These are phyloP conservation scores for Pichia sporocuriosa DNA, from an alignment of 805 yeast species.

Conservation along the genomic window DNA sequence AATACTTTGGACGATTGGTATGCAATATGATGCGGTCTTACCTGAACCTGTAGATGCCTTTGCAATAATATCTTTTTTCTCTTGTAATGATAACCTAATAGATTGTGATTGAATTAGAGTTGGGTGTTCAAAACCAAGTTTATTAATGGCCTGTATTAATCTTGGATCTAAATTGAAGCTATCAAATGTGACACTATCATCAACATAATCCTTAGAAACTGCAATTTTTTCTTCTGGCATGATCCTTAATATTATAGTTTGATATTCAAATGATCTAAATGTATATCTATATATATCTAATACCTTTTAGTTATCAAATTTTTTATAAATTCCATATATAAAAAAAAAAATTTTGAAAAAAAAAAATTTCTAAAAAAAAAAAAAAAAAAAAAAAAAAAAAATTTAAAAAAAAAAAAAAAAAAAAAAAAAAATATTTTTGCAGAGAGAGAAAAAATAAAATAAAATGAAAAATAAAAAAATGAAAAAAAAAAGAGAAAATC, in stretches of 20 bases:
- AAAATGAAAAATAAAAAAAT: not conserved
- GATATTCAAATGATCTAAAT: no score
- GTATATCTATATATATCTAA: no score
- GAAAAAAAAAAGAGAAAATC: not conserved
- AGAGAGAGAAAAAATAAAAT: not conserved
- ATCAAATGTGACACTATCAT: conserved; percentile 65
- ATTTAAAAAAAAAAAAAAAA: not conserved
- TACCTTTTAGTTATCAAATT: no score
- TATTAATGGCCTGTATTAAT: conserved; percentile 73
- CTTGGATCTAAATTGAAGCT: conserved; percentile 77
- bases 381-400: not conserved
- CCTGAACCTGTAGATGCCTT: conserved; percentile 96
- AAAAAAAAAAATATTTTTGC: not conserved
- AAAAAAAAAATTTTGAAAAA: no score
- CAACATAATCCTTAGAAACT: conserved; percentile 66
- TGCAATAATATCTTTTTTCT: conserved; percentile 87
- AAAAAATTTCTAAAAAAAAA: not conserved
- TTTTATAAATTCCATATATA: no score
- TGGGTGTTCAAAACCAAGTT: conserved; percentile 76
- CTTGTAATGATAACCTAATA: conserved; percentile 86
- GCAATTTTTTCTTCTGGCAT: conserved; percentile 29
- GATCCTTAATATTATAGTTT: not conserved
- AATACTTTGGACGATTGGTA: conserved; percentile 80
- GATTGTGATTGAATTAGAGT: conserved; percentile 87
- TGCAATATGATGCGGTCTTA: conserved; percentile 83